Conservation (phyloP, 371 early-diverging fungal species). For the Mucor lusitanicus region DNA sequence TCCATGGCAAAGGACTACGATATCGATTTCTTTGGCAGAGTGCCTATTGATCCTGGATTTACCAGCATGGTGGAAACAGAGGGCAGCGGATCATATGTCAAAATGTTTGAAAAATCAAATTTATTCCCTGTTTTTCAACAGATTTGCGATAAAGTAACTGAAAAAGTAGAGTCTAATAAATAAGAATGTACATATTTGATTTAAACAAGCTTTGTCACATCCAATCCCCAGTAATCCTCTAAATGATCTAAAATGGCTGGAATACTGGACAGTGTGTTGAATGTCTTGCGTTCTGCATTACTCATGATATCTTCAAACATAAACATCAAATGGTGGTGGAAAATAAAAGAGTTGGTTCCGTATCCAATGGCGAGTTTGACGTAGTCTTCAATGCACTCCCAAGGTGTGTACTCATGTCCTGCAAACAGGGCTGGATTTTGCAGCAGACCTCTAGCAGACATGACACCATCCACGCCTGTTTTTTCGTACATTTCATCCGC, state of each 20-base stretch:
- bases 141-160: constrained; percentile 54
- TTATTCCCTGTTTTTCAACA: constrained; percentile 63
- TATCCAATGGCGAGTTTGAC: constrained; percentile 76
- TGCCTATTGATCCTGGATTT: constrained; percentile 86
- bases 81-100: constrained; percentile 51
- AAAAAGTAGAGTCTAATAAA: constrained; percentile 20
- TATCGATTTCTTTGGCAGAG: constrained; percentile 78
- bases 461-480: constrained; percentile 84
- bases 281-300: constrained; percentile 81
- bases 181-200: not conserved
- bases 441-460: constrained; percentile 88
- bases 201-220: constrained; percentile 30
- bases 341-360: constrained; percentile 83
- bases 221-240: constrained; percentile 71
- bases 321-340: constrained; percentile 94
- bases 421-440: constrained; percentile 89
- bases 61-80: constrained; percentile 69
- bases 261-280: constrained; percentile 80
- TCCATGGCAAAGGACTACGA: constrained; percentile 81
- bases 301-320: constrained; percentile 92
- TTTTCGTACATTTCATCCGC: constrained; percentile 66
- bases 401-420: constrained; percentile 67
- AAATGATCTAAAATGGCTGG: constrained; percentile 87
- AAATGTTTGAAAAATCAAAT: constrained; percentile 60
- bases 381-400: constrained; percentile 79